Evolutionary conservation across 495 filamentous ascomycete genomes (phyloP), one percentile per base, ranked within the genome.

Genomic region (Haplographium delicatum): DNA sequence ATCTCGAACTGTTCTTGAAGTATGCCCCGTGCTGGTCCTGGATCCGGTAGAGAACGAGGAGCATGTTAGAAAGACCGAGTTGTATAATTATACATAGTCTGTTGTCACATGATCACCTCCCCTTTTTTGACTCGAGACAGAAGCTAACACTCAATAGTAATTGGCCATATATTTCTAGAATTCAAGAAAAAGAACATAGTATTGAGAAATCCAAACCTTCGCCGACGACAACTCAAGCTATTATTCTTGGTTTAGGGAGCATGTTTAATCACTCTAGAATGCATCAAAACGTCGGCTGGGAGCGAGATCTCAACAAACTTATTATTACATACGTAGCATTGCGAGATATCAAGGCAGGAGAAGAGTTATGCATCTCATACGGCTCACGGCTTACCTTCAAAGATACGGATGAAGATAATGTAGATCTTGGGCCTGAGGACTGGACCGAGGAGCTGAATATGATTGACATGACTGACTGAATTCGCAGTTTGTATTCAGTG

Each of bases 81-180:
- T 81, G 5, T 66, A 72, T 56, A 70, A 81, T 64, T 81, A 82
- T 54, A 81, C 73, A 26, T 82, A 79, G 76, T 39, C 18, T 80
- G 65, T n/a, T 57, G 65, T 41, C 15, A 57, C 27, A 49, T 40
- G 41, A 15, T 27, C 27, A 25, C 25, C 3, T 7, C 44, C 16
- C 22, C 18, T 28, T 50, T 27, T n/a, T n/a, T n/a, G n/a, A n/a
- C n/a, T n/a, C n/a, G n/a, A 5, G 27, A 7, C 27, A 16, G 16
- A 33, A 16, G 25, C 46, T 47, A 20, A 53, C 20, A 13, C 20
- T 18, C 49, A 31, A 41, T 15, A 65, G 63, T 26, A 63, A 64
- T 43, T 65, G 61, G 63, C 57, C 61, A n/a, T 63, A 53, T 20
- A 56, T 34, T 18, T 26, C 58, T 22, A 35, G 49, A 13, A 7